Base-by-base conservation (phyloP, 768 basidiomycete species). In the Coprinopsis sp. region DNA sequence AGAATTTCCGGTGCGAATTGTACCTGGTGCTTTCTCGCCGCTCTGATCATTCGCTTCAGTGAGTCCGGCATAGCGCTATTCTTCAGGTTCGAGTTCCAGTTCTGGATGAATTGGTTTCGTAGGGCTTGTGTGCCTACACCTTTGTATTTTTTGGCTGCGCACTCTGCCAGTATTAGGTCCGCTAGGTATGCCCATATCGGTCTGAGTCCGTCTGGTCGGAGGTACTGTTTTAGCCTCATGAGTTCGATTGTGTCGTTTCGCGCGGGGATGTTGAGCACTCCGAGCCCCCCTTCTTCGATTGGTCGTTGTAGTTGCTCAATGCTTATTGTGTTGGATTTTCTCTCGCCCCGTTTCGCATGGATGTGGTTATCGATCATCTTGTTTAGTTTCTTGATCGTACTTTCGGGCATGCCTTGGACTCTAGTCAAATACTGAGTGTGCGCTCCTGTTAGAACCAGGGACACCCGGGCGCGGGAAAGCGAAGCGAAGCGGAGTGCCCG, bases 181-280 rank as follows among this genome's bases (percentile, higher is more conserved):
- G 27, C 1, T 31, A 49, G 1, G 54, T 24, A 3, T 49, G 49
- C 3, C 50, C 54, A 47, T 60, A 52, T n/a, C 50, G 63, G 10
- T 58, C 37, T n/a, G n/a, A n/a, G 4, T 27, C 29, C 4, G 2
- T 54, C 16, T 1, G 54, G 27, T 11, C 52, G 41, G 0, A 63
- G 53, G 51, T 57, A 64, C 10, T 40, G 25, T 13, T 61, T 51
- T 0, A 62, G 36, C 27, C 53, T 57, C 44, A 55, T 62, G 0
- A 63, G 2, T 6, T 54, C 30, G 2, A 61, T 59, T 0, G 60
- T 59, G 25, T 62, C 44, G 6, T 60, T 61, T 16, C 60, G 33
- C 0, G 53, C 45, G 16, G 41, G 13, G 0, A 66, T 33, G 36
- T 66, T 54, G 1, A 61, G 51, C 0, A 63, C 22, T 4, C 37